Percentiles rank a stretch among this genome's conserved stretches.
These are phyloP conservation scores for Penicillium expansum DNA, from an alignment of 2,329 filamentous ascomycete genomes.

Conservation along the genomic window DNA sequence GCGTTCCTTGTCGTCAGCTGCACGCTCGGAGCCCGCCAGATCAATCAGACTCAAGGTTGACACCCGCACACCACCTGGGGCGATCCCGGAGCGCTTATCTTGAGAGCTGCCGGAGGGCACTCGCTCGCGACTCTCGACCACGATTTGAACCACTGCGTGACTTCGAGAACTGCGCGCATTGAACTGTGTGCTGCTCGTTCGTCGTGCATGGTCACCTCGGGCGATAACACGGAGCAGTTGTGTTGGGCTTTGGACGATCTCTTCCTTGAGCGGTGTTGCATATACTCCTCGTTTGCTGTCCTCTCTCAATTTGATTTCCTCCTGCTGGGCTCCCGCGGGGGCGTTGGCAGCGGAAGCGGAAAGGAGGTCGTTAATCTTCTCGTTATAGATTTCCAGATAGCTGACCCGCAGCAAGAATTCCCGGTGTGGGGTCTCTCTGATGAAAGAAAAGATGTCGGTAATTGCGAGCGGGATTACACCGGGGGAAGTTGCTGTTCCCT, in stretches of 20 bases:
- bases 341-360: slow-evolving; percentile 65
- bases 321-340: slow-evolving; percentile 60
- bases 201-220: slow-evolving; percentile 82
- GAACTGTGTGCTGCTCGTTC: slow-evolving; percentile 93
- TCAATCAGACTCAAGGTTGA: slow-evolving; percentile 95
- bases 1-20: slow-evolving; percentile 90
- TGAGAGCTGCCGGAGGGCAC: slow-evolving; percentile 55
- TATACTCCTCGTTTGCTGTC: slow-evolving; percentile 96
- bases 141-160: slow-evolving; percentile 97
- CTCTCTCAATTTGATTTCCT: slow-evolving; percentile 96
- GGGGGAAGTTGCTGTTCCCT: slow-evolving; percentile 90
- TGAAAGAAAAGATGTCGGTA: slow-evolving; percentile 98
- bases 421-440: slow-evolving; percentile 89
- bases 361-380: slow-evolving; percentile 90
- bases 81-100: slow-evolving; percentile 66
- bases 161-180: slow-evolving; percentile 95
- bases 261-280: slow-evolving; percentile 91
- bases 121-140: slow-evolving; percentile 92
- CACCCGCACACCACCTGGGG: slow-evolving; percentile 87
- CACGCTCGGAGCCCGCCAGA: slow-evolving; percentile 91
- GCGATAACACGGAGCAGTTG: slow-evolving; percentile 93
- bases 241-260: slow-evolving; percentile 97
- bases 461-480: slow-evolving; percentile 97
- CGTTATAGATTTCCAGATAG: slow-evolving; percentile 98
- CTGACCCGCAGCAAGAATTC: slow-evolving; percentile 95